A percentile compares a stretch with the other conserved stretches of the same genome.
Evolutionary conservation across 139 green algal species (phyloP).

Genomic region (Chlorella vulgaris): DNA sequence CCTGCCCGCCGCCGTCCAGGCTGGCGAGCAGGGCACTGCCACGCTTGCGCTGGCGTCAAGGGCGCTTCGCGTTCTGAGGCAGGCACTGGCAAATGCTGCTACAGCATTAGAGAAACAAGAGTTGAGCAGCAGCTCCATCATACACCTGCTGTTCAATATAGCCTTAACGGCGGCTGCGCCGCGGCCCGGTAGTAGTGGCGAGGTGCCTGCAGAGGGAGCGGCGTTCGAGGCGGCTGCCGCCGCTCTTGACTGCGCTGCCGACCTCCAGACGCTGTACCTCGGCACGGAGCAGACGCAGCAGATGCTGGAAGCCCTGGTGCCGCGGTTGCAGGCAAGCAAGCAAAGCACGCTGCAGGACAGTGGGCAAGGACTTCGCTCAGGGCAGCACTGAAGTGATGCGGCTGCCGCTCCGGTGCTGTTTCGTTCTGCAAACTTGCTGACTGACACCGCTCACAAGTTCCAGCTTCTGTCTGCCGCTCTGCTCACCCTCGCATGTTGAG

Average conservation of each 20-base stretch:
- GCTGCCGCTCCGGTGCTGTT: too few species aligned
- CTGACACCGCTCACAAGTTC: too few species aligned
- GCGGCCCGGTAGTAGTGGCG: background rate
- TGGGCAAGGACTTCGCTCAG: too few species aligned
- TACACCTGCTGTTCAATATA: slow-evolving; percentile 9
- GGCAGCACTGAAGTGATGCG: too few species aligned
- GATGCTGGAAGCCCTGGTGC: slow-evolving; percentile 24
- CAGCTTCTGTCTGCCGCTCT: too few species aligned
- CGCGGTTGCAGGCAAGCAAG: slow-evolving; percentile 21
- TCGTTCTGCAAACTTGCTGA: background rate
- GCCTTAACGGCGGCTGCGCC: background rate
- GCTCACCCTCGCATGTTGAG: background rate
- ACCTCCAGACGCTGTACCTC: slow-evolving; percentile 7
- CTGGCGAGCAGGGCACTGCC: background rate
- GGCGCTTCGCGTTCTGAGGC: slow-evolving; percentile 14
- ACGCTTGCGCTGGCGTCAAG: background rate
- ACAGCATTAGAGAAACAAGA: slow-evolving; percentile 6
- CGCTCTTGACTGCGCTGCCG: slow-evolving; percentile 16
- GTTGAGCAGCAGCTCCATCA: slow-evolving; percentile 5
- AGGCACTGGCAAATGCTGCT: background rate
- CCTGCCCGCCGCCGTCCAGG: background rate
- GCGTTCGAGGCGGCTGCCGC: background rate
- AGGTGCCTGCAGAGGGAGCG: background rate
- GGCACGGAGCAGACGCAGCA: background rate
- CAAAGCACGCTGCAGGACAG: background rate